phyloP scores from a whole-genome alignment of 495 filamentous ascomycete genomes.

The Penicillium paxilli region DNA sequence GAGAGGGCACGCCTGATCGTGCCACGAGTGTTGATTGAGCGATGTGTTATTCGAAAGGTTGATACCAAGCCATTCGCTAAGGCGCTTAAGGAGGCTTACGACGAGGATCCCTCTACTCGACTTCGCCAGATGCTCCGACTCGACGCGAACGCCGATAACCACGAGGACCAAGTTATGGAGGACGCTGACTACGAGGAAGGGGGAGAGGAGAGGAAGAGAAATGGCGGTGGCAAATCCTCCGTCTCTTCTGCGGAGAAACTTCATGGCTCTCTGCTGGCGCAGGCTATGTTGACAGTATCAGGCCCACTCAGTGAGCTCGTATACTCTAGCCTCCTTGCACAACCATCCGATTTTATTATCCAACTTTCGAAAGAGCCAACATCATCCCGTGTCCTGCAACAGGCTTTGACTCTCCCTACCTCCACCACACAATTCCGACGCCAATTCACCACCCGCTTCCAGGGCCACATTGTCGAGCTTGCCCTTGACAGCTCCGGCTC shows the following conservation, averaged over 20 bases:
- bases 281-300: slow-evolving; percentile 61
- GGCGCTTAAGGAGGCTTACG: slow-evolving; percentile 59
- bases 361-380: slow-evolving; percentile 57
- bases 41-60: slow-evolving; percentile 67
- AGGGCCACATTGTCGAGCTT: slow-evolving; percentile 59
- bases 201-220: slow-evolving; percentile 36
- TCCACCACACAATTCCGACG: slow-evolving; percentile 60
- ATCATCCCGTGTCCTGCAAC: slow-evolving; percentile 71
- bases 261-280: slow-evolving; percentile 66
- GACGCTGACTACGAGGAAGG: slow-evolving; percentile 34
- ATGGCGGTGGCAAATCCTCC: slow-evolving; percentile 22
- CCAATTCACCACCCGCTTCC: slow-evolving; percentile 60
- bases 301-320: slow-evolving; percentile 58
- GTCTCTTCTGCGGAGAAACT: slow-evolving; percentile 47
- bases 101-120: slow-evolving; percentile 52
- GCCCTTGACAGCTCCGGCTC: slow-evolving; percentile 71
- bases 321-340: slow-evolving; percentile 52
- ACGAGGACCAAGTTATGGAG: slow-evolving; percentile 27
- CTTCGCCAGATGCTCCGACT: slow-evolving; percentile 60
- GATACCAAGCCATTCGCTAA: slow-evolving; percentile 61
- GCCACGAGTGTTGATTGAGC: slow-evolving; percentile 77
- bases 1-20: slow-evolving; percentile 73
- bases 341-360: slow-evolving; percentile 40
- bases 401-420: slow-evolving; percentile 59
- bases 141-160: slow-evolving; percentile 27